Evolutionary conservation across 2,329 filamentous ascomycete species (phyloP), one percentile per base, ranked within the genome.

Genomic region (Fusarium chlamydosporum): DNA sequence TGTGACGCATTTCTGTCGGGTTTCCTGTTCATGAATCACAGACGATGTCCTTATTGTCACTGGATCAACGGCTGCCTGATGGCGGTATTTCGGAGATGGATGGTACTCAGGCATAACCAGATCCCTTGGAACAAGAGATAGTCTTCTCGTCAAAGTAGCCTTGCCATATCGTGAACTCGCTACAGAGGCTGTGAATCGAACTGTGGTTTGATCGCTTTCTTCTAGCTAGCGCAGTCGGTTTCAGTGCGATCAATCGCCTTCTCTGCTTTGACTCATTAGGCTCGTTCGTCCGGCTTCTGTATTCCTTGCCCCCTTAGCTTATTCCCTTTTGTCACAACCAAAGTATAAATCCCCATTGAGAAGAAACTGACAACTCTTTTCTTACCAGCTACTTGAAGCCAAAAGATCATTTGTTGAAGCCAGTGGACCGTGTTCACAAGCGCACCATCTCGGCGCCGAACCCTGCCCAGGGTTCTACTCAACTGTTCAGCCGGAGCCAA

Each of bases 381-480:
- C 15, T 27, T 37, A 29, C 20, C 40, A 69, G 67, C 50, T 63
- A 63, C 38, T 51, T 62, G 41, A 70, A 56, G 40, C 53, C 46
- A 46, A 63, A 46, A 27, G 61, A 65, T 20, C 57, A 51, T 46
- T 48, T 67, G 13, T 45, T 69, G 41, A 65, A 69, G 53, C 54
- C 70, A 41, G 48, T 73, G 57, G 68, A 75, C 2, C 79, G 73
- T 48, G 72, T 76, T 35, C 84, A 87, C 72, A 86, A 85, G 71
- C 77, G 84, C 59, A 81, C 84, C 4, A 79, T 81, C 18, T 86
- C 85, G 10, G 85, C 84, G 8, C 84, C 85, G 12, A 79, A 82
- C 60, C 82, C 83, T 53, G 75, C 79, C 10, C 77, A 65, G 20
- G 61, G 56, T 20, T 66, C 70, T 15, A 40, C 61, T 59, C 35